phyloP scores from a whole-genome alignment of 257 asterid genomes.

The Solanum bulbocastanum region DNA sequence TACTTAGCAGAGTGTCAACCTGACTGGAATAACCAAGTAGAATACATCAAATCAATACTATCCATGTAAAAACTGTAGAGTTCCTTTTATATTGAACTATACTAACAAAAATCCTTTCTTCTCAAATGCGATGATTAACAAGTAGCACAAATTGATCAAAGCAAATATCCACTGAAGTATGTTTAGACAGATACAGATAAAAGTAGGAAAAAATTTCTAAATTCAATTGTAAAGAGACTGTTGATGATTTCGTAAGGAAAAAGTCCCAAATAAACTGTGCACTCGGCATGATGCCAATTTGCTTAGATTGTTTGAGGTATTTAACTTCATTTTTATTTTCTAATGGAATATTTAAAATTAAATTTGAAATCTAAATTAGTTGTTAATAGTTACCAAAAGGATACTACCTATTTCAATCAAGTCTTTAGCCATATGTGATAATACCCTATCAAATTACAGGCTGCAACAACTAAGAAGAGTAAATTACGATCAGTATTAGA shows the following conservation, averaged over 20 bases:
- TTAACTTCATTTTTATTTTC: not conserved
- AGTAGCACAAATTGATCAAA: not conserved
- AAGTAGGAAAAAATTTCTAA: not conserved
- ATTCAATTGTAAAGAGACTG: not conserved
- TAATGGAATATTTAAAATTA: not conserved
- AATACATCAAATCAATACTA: not conserved
- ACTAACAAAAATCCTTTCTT: not conserved
- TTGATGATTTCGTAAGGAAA: not conserved
- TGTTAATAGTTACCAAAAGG: not conserved
- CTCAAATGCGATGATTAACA: not conserved
- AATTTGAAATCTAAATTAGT: not conserved
- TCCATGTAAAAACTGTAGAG: not conserved
- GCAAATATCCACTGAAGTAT: not conserved
- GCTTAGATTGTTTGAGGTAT: not conserved
- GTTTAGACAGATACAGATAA: not conserved
- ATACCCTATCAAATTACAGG: not conserved
- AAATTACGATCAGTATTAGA: not conserved
- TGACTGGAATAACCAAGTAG: not conserved
- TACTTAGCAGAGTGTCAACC: not conserved
- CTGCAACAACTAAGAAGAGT: not conserved
- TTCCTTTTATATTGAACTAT: not conserved
- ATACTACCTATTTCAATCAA: not conserved
- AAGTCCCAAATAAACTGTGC: not conserved
- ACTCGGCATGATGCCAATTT: not conserved
- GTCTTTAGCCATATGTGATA: not conserved